Base-by-base conservation (phyloP, 108 stramenopile species). In the Nitzschia putrida region DNA sequence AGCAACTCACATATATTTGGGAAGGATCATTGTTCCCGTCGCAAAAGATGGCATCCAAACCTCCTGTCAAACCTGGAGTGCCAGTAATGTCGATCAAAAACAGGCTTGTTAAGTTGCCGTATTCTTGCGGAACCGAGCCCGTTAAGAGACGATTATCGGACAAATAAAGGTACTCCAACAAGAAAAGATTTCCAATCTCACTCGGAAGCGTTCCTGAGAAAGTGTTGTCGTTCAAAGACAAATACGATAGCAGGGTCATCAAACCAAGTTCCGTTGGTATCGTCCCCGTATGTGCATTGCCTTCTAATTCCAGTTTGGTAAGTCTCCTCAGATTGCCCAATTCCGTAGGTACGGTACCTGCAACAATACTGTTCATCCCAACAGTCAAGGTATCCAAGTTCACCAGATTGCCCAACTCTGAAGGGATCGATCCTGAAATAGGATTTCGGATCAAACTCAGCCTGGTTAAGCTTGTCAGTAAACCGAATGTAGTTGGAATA, bases 241-340 rank as follows among this genome's bases (percentile, higher is more conserved):
- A n/a, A n/a, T n/a, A n/a, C n/a, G n/a, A n/a, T n/a, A n/a, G n/a
- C n/a, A n/a, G n/a, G n/a, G n/a, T 55, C 51, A 82, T 38, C 51
- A 50, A 13, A 41, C 77, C 81, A 38, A 82, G 25, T 23, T 74
- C 56, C 38, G 73, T 74, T 23, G 85, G 85, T 53, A 85, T 50
- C 9, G 59, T 76, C 7, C 85, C 85, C 1, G 25, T n/a, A n/a
- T n/a, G n/a, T n/a, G n/a, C n/a, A n/a, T n/a, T n/a, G n/a, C n/a
- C n/a, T n/a, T n/a, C n/a, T n/a, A n/a, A n/a, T n/a, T n/a, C n/a
- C n/a, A n/a, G n/a, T n/a, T n/a, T n/a, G n/a, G n/a, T n/a, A n/a
- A n/a, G n/a, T n/a, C n/a, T n/a, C n/a, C n/a, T n/a, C n/a, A n/a
- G n/a, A n/a, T n/a, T n/a, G n/a, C n/a, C n/a, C n/a, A n/a, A n/a